Base-by-base conservation (phyloP, 768 basidiomycete species). In the Coprinopsis marcescibilis region DNA sequence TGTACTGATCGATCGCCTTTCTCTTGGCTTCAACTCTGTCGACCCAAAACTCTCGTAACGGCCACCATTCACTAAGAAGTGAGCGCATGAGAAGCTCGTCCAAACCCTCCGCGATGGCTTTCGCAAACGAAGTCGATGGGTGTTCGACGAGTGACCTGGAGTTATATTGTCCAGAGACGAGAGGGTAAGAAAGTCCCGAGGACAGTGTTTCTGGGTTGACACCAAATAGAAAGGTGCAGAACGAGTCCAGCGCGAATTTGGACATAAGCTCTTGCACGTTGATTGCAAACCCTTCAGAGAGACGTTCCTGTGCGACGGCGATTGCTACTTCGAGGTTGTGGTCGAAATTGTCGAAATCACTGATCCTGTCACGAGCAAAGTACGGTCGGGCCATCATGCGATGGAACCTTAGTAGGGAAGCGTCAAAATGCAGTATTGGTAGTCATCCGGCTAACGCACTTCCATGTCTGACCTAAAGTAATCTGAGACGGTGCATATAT, bases 141-240 rank as follows among this genome's bases (percentile, higher is more conserved):
- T 40, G 38, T 8, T 8, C 8, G 4, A 58, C 53, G 10, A 17
- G 4, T 24, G 8, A 23, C 11, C 8, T 59, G 55, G 56, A 21
- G 13, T 61, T 62, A 30, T 73, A 70, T 56, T 70, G 7, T 5
- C 20, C 17, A 8, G 20, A 64, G 1, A 78, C 78, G 50, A 75
- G 78, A 8, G 77, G 77, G 10, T 83, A 63, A 12, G 67, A 67
- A 1, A 70, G 68, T 1, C 66, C 65, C 23, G 33, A 17, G 50
- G 46, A 12, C 65, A 65, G 42, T 2, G 70, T 70, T 3, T 68
- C 60, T 25, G 83, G 73, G 48, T 68, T 73, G 49, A 64, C 65
- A 1, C 81, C 81, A 45, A 84, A 83, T 23, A 85, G 69, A 55
- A 83, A 83, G 46, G 81, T 80, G 0, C 79, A 75, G 2, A 81